These are phyloP conservation scores for Hagleromyces aurorensis DNA, from an alignment of 805 yeast genomes.

Conservation along the genomic window DNA sequence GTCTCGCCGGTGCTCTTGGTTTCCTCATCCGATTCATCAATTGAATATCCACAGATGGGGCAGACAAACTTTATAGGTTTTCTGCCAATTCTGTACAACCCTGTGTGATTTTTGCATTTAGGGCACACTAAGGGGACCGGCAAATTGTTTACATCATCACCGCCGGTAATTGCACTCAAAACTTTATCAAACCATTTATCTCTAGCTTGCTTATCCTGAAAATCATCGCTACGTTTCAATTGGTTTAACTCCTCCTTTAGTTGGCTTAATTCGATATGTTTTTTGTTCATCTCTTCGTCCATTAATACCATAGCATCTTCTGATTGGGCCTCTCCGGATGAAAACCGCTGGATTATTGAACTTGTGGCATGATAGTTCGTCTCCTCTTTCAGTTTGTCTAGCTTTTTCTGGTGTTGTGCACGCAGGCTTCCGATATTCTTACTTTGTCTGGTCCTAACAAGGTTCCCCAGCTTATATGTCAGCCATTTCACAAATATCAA, in stretches of 20 bases:
- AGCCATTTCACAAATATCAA: conserved; percentile 7
- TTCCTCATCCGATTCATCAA: conserved; percentile 5
- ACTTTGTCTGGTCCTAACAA: conserved; percentile 10
- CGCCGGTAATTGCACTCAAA: conserved; percentile 25
- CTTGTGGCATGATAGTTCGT: conserved; percentile 73
- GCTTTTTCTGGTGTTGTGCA: conserved; percentile 42
- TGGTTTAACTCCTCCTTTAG: conserved; percentile 28
- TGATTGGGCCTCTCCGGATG: conserved; percentile 41
- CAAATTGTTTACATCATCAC: conserved; percentile 14
- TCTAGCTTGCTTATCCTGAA: conserved; percentile 19
- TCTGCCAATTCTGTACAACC: conserved; percentile 19
- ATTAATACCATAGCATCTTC: conserved; percentile 39
- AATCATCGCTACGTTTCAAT: conserved; percentile 12
- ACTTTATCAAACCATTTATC: conserved; percentile 32
- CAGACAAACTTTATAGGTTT: conserved; percentile 22
- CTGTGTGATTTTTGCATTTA: conserved; percentile 19
- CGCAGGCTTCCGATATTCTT: conserved; percentile 31
- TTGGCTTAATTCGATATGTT: conserved; percentile 34
- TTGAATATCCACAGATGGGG: conserved; percentile 20
- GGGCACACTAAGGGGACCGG: conserved; percentile 20
- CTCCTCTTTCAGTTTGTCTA: conserved; percentile 59
- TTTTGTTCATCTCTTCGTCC: conserved; percentile 36
- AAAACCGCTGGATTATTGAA: conserved; percentile 59
- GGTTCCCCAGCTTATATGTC: conserved; percentile 6
- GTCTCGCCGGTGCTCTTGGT: conserved; percentile 2